Percentiles rank a stretch among this genome's conserved stretches.
Conservation (phyloP, 2,329 filamentous ascomycete species). For the Sporothrix brunneoviolacea region DNA sequence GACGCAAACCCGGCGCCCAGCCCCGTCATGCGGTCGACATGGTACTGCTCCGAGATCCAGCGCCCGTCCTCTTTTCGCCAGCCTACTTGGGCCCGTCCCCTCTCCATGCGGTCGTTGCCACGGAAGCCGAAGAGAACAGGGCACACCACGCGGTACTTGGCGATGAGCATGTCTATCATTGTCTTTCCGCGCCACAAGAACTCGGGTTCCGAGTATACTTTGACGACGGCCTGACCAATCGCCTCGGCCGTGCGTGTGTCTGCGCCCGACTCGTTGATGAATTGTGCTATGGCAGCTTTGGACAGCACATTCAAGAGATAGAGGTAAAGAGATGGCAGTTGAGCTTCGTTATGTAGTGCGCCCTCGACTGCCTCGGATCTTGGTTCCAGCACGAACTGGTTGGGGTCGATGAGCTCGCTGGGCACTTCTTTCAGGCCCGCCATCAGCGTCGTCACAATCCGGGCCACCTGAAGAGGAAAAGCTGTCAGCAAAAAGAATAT, state of each 20-base stretch:
- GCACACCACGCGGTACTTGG: conserved; percentile 75
- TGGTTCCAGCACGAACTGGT: conserved; percentile 40
- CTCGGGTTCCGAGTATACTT: conserved; percentile 58
- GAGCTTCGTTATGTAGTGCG: conserved; percentile 35
- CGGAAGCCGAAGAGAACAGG: conserved; percentile 80
- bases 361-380: conserved; percentile 33
- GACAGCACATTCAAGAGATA: conserved; percentile 67
- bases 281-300: conserved; percentile 61
- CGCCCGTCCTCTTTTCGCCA: conserved; percentile 59
- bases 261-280: conserved; percentile 54
- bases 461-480: conserved; percentile 37
- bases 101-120: conserved; percentile 65
- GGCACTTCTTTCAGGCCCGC: conserved; percentile 45
- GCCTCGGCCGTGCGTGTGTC: conserved; percentile 60
- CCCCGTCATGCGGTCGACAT: conserved; percentile 77
- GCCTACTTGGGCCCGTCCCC: conserved; percentile 61
- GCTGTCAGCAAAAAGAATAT: background rate
- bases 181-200: conserved; percentile 59
- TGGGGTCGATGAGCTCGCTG: conserved; percentile 43
- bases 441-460: conserved; percentile 47
- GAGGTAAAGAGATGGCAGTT: conserved; percentile 55
- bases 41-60: conserved; percentile 63
- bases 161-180: conserved; percentile 69
- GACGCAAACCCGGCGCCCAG: conserved; percentile 79
- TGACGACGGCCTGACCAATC: conserved; percentile 62